phyloP scores from a whole-genome alignment of 2,329 filamentous ascomycete species.

The Fusarium anguioides region DNA sequence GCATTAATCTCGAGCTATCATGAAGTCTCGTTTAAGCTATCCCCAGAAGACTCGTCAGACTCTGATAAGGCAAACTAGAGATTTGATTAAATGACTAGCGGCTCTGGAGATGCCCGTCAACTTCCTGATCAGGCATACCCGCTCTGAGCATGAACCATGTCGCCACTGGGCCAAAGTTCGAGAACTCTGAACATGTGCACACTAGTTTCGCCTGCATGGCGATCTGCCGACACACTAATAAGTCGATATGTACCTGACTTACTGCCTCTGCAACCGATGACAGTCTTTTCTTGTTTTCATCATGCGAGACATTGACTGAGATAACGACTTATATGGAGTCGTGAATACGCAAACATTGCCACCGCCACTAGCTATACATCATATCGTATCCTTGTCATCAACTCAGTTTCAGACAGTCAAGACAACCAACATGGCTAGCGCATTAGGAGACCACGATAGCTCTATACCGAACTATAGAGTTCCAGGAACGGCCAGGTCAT shows the following conservation, averaged over 20 bases:
- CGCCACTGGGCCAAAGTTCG: slow-evolving; percentile 26
- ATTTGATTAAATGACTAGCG: slow-evolving; percentile 29
- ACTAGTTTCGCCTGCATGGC: slow-evolving; percentile 24
- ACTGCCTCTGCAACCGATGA: slow-evolving; percentile 5
- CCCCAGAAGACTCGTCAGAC: slow-evolving; percentile 20
- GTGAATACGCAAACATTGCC: slow-evolving; percentile 1
- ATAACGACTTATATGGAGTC: slow-evolving; percentile 6
- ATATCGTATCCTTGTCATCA: background rate
- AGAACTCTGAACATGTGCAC: slow-evolving; percentile 13
- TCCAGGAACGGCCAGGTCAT: slow-evolving; percentile 27
- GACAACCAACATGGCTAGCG: slow-evolving; percentile 18
- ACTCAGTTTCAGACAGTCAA: background rate
- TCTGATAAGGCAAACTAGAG: slow-evolving; percentile 15
- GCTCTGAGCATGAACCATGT: slow-evolving; percentile 24
- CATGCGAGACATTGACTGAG: slow-evolving; percentile 3
- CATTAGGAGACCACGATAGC: slow-evolving; percentile 14
- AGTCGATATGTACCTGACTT: slow-evolving; percentile 1
- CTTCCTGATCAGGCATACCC: slow-evolving; percentile 33
- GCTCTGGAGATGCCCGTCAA: slow-evolving; percentile 25
- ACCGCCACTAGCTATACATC: background rate
- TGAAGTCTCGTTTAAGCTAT: slow-evolving; percentile 14
- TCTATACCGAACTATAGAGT: slow-evolving; percentile 12
- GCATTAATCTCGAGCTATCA: slow-evolving; percentile 9
- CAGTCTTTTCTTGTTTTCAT: background rate
- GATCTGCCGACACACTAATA: slow-evolving; percentile 29